These are phyloP conservation scores for Glycine latifolia DNA, from an alignment of 306 rosid species.

Conservation along the genomic window DNA sequence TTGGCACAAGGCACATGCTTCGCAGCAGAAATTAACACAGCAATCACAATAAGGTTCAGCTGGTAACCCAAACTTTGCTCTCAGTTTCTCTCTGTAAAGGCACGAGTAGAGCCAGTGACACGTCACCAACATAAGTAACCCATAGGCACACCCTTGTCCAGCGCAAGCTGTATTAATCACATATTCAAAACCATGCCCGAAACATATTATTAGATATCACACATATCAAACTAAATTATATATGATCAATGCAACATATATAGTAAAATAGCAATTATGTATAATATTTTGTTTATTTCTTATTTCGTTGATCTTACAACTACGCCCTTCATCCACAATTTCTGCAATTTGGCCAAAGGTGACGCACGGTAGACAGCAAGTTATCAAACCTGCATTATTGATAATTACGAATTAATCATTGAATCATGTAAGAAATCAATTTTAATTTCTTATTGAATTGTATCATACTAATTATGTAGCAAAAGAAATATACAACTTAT, in stretches of 20 bases:
- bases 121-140: constrained; percentile 42
- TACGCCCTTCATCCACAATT: constrained; percentile 53
- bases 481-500: neutral
- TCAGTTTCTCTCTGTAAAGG: constrained; percentile 52
- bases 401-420: neutral
- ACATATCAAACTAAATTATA: neutral
- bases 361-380: constrained; percentile 56
- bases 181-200: neutral
- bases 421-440: neutral
- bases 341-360: constrained; percentile 63
- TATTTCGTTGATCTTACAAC: constrained; percentile 44
- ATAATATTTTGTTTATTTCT: too few species aligned
- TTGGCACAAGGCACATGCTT: constrained; percentile 53
- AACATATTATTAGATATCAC: too few species aligned
- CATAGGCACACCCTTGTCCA: constrained; percentile 53
- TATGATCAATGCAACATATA: neutral
- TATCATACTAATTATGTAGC: too few species aligned
- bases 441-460: too few species aligned
- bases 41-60: constrained; percentile 58
- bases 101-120: constrained; percentile 56
- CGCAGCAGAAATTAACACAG: constrained; percentile 51
- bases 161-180: constrained; percentile 44
- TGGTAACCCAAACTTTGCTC: constrained; percentile 48
- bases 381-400: constrained; percentile 47
- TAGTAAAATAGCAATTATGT: neutral